Evolutionary conservation across 306 rosid genomes (phyloP).

Genomic region (Ammopiptanthus mongolicus): DNA sequence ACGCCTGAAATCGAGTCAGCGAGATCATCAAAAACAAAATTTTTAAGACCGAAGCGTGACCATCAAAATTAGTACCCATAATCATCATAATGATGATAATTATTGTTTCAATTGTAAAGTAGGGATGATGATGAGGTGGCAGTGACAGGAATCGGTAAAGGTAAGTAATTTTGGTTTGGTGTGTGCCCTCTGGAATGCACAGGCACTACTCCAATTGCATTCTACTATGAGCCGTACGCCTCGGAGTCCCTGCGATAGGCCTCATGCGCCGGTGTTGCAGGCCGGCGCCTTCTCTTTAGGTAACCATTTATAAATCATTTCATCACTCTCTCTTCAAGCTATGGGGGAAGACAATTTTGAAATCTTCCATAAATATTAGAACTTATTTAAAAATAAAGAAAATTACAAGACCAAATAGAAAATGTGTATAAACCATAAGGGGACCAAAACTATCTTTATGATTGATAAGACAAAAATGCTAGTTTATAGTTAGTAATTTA

Average conservation of each 20-base stretch:
- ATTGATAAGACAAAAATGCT: too few species aligned
- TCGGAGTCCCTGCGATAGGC: constrained; percentile 14
- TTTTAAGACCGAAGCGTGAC: too few species aligned
- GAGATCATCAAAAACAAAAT: not conserved
- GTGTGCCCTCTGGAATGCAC: not conserved
- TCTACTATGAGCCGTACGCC: not conserved
- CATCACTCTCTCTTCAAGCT: not conserved
- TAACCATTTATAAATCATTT: not conserved
- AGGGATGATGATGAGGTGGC: not conserved
- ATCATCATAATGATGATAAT: too few species aligned
- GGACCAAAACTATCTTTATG: too few species aligned
- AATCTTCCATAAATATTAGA: too few species aligned
- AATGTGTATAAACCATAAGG: too few species aligned
- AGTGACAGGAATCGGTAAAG: not conserved
- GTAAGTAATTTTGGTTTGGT: not conserved
- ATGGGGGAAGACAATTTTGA: too few species aligned
- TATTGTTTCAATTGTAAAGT: not conserved
- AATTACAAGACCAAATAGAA: too few species aligned
- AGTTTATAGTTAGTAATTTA: too few species aligned
- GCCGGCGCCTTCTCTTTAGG: constrained; percentile 8
- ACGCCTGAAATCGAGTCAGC: not conserved
- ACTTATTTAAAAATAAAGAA: too few species aligned
- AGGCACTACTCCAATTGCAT: not conserved
- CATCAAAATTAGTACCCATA: too few species aligned
- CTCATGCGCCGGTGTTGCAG: constrained; percentile 26